Base-by-base conservation (phyloP, 2,329 filamentous ascomycete species). In the Aspergillus quadrilineatus region DNA sequence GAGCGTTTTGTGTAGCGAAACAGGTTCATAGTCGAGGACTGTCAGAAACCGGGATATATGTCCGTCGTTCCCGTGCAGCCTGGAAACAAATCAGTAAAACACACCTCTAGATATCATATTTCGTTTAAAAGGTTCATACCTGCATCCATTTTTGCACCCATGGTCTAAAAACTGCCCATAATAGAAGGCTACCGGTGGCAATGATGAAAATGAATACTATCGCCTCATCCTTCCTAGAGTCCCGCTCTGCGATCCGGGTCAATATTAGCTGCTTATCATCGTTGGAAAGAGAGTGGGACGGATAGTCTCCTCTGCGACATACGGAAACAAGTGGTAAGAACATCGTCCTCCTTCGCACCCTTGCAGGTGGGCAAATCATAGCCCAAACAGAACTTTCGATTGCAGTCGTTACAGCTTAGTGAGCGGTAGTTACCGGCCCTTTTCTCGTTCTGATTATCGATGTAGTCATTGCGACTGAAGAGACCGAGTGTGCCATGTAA, bases 241-340 rank as follows among this genome's bases (percentile, higher is more conserved):
- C 86, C 54, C 86, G 76, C 66, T 88, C 82, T 84, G 56, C 8
- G 49, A 53, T 15, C 45, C 65, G 37, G 63, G 56, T 34, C 17
- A 8, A 17, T 29, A n/a, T 48, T 50, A 53, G 44, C 48, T n/a
- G 17, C 22, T 22, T 22, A 10, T 6, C 7, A 28, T 47, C 42
- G 28, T 44, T 28, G 28, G 30, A 34, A 41, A 34, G 9, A 26
- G 29, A 29, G 8, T n/a, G 6, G 12, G 37, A 12, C 12, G 22
- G 12, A 37, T 14, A 37, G 12, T 32, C 29, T 15, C 6, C 28
- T 22, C 9, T n/a, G n/a, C 29, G 37, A 50, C 69, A 55, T 68
- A 84, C 82, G 86, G 65, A 88, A 88, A 73, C 86, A 89, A 8
- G 82, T 85, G 4, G 86, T 85, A 57, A 84, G 80, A 3, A 89